Percentiles rank a stretch among this genome's conserved stretches.
phyloP scores from a whole-genome alignment of 2,329 filamentous ascomycete species.

The Aureobasidium leucospermi region DNA sequence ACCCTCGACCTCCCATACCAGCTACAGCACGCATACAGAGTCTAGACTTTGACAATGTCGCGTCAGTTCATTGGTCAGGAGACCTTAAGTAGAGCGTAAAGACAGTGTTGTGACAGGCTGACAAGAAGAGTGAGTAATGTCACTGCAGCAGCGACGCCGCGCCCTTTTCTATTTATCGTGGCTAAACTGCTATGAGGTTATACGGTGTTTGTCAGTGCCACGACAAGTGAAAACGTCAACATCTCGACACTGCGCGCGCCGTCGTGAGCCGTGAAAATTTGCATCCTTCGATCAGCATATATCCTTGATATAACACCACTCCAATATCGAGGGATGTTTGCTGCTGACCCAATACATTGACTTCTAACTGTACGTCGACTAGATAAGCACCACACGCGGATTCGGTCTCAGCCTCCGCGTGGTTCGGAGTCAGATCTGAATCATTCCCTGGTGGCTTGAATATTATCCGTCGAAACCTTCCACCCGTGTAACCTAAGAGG shows the following conservation, averaged over 20 bases:
- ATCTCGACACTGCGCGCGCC: not conserved
- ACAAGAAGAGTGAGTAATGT: not conserved
- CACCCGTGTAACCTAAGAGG: constrained; percentile 9
- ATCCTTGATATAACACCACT: not conserved
- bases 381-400: not conserved
- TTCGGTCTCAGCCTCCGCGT: not conserved
- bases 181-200: constrained; percentile 9
- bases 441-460: not conserved
- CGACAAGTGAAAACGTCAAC: not conserved
- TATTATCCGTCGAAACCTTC: not conserved
- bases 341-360: not conserved
- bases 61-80: not conserved
- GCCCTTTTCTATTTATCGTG: not conserved
- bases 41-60: not conserved
- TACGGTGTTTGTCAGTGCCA: not conserved
- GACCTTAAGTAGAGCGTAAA: not conserved
- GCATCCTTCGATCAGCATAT: not conserved
- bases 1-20: not conserved
- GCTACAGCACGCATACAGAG: not conserved
- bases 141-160: not conserved
- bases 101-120: not conserved
- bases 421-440: not conserved
- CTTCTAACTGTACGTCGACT: not conserved
- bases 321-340: not conserved
- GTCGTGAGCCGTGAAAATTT: not conserved